A percentile compares a stretch with the other conserved stretches of the same genome.
Conservation (phyloP, 2,329 filamentous ascomycete species). For the Hypoxylon sp. region DNA sequence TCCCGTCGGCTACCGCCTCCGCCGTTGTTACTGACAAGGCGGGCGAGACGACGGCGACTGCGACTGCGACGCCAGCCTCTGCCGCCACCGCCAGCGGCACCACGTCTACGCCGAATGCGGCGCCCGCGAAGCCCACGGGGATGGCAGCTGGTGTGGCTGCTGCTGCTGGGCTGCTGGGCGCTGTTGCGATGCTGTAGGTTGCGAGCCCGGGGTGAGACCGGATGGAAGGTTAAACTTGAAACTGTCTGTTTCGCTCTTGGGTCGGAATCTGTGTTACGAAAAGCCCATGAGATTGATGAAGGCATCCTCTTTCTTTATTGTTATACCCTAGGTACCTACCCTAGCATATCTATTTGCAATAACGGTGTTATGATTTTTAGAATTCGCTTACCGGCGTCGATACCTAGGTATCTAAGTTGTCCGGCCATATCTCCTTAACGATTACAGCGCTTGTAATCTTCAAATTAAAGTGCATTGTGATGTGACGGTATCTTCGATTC, state of each 20-base stretch:
- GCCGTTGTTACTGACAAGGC: no score
- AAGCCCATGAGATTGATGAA: no score
- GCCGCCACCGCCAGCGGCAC: not conserved
- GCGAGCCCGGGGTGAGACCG: not conserved
- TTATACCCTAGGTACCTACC: no score
- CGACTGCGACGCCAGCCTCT: no score
- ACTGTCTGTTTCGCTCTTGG: no score
- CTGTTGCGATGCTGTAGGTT: constrained; percentile 16
- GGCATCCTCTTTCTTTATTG: no score
- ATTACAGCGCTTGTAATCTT: not conserved
- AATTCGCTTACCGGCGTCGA: not conserved
- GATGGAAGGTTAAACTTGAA: not conserved
- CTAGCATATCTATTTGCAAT: no score
- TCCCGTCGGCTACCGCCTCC: not conserved
- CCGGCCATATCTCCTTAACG: not conserved
- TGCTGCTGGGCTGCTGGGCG: constrained; percentile 21
- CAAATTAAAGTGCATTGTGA: not conserved
- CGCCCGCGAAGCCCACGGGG: not conserved
- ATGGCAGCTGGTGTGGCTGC: constrained; percentile 8
- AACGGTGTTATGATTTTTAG: no score
- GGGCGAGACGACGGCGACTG: no score
- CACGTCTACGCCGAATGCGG: not conserved
- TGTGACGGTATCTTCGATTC: no score
- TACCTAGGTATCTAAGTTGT: no score
- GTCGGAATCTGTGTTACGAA: no score